Conservation (phyloP, 805 yeast species). For the Candida vaughaniae region DNA sequence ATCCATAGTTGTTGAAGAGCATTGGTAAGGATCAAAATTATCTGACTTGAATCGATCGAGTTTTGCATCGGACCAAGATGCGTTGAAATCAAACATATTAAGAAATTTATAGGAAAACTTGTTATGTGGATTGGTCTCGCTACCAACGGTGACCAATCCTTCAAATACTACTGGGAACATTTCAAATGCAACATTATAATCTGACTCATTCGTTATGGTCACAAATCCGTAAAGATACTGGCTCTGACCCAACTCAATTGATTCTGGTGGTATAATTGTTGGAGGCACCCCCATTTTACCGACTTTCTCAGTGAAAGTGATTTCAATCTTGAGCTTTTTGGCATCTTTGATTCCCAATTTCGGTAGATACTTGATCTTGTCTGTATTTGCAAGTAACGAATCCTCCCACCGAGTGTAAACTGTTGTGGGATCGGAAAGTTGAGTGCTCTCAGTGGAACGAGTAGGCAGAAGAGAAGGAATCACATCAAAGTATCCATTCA, state of each 20-base stretch:
- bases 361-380: slow-evolving; percentile 31
- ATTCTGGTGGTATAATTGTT: slow-evolving; percentile 28
- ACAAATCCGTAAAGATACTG: slow-evolving; percentile 38
- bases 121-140: slow-evolving; percentile 12
- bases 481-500: slow-evolving; percentile 7
- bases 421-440: slow-evolving; percentile 10
- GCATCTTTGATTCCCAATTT: slow-evolving; percentile 27
- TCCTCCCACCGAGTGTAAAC: slow-evolving; percentile 25
- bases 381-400: slow-evolving; percentile 34
- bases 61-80: slow-evolving; percentile 38
- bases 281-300: slow-evolving; percentile 34
- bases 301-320: slow-evolving; percentile 32
- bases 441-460: not conserved
- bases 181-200: slow-evolving; percentile 33
- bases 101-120: slow-evolving; percentile 23
- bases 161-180: slow-evolving; percentile 40
- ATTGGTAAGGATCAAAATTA: slow-evolving; percentile 27
- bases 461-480: not conserved
- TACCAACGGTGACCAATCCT: slow-evolving; percentile 29
- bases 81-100: slow-evolving; percentile 43
- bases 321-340: slow-evolving; percentile 25
- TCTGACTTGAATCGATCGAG: slow-evolving; percentile 33
- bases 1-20: slow-evolving; percentile 22
- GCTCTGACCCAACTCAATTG: slow-evolving; percentile 34
- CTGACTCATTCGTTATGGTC: slow-evolving; percentile 27